Base-by-base conservation (phyloP, 129 eudicot genomes). In the Gnaphalium uliginosum region DNA sequence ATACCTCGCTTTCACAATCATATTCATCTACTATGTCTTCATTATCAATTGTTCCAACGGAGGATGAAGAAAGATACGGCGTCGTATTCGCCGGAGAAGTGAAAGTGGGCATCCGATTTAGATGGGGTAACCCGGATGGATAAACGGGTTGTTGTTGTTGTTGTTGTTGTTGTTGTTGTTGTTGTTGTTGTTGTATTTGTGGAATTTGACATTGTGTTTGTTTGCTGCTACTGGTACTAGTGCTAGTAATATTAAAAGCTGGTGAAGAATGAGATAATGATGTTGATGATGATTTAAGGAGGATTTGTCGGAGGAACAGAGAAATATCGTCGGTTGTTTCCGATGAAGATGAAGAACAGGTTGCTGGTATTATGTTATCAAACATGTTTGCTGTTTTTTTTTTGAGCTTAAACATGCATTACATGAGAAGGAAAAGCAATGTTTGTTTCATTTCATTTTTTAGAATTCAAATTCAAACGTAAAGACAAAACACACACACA, bases 1-100 rank as follows among this genome's bases (percentile, higher is more conserved):
- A 21, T 66, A 81, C 90, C 87, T 86, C 86, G 70, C 88, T 89
- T 56, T 86, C 89, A 65, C 63, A 82, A 58, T 86, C 91, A 62
- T 77, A 81, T 63, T 86, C 96, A 51, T 89, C 90, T 4, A 81
- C 76, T 46, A 46, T 13, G 53, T 46, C 53, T 6, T 83, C 86
- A 50, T 78, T 76, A 25, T 85, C 88, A 18, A 66, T 27, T 22
- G 72, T 68, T 7, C 80, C 80, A 25, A 77, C 74, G 21, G 86
- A 79, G 25, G 81, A 68, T 2, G 88, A 74, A 6, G 85, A 68
- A 66, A 78, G 22, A n/a, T 78, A 74, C 32, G 76, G 11, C 56
- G 63, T 70, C 15, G 50, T 27, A 33, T 33, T 48, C 54, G 53
- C 15, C 23, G 78, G 77, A 69, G 78, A 69, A 11, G 77, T 30